These are phyloP conservation scores for Malbranchea zuffiana DNA, from an alignment of 2,329 filamentous ascomycete genomes.

Conservation along the genomic window DNA sequence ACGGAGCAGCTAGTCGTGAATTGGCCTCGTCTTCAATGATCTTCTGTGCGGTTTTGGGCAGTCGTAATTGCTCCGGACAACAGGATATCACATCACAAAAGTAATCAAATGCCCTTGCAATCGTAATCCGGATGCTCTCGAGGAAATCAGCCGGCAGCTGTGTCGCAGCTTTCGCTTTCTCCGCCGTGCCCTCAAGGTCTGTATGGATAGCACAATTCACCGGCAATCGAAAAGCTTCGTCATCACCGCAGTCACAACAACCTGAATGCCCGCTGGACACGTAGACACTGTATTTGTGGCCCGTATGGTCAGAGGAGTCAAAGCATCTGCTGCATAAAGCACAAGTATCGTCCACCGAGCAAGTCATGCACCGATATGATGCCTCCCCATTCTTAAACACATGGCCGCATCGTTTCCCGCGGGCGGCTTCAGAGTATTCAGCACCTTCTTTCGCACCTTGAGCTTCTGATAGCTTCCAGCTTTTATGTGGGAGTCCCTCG, in stretches of 20 bases:
- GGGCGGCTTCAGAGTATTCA: constrained; percentile 84
- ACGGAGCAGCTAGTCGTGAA: constrained; percentile 64
- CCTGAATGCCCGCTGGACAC: constrained; percentile 85
- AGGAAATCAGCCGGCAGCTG: constrained; percentile 65
- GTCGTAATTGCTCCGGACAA: constrained; percentile 84
- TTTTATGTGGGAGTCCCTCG: constrained; percentile 51
- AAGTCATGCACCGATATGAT: constrained; percentile 88
- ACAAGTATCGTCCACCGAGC: constrained; percentile 88
- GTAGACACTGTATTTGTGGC: constrained; percentile 80
- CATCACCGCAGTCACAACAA: constrained; percentile 94
- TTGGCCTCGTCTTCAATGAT: constrained; percentile 71
- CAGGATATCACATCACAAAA: constrained; percentile 97
- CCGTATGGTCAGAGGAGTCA: constrained; percentile 86
- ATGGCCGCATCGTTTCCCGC: constrained; percentile 90
- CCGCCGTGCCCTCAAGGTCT: constrained; percentile 42
- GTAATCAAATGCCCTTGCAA: constrained; percentile 79
- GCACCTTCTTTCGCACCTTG: constrained; percentile 89
- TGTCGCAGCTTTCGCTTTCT: constrained; percentile 47
- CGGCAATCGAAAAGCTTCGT: constrained; percentile 82
- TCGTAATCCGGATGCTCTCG: constrained; percentile 70
- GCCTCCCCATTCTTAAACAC: constrained; percentile 94
- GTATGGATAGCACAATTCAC: constrained; percentile 92
- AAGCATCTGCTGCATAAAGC: constrained; percentile 91
- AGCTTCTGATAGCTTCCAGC: constrained; percentile 70
- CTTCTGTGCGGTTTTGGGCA: constrained; percentile 70